Evolutionary conservation across 2,329 filamentous ascomycete species (phyloP).

Genomic region (Pestalotiopsis fici): DNA sequence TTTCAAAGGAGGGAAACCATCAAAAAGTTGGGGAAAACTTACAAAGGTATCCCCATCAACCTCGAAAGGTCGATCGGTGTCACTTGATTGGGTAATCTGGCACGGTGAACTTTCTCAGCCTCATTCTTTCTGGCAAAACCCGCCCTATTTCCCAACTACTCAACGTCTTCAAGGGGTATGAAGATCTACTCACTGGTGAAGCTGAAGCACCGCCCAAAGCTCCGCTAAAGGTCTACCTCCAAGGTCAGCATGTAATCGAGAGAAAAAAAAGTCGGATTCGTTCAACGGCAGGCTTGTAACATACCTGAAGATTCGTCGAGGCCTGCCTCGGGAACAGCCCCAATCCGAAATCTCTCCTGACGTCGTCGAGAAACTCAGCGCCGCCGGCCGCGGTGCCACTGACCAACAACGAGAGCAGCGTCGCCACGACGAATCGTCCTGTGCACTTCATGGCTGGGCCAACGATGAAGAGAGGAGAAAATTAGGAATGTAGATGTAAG

Average conservation of each 20-base stretch:
- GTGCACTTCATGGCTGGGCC: slow-evolving; percentile 9
- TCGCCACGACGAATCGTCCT: background rate
- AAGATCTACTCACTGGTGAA: slow-evolving; percentile 29
- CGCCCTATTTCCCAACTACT: background rate
- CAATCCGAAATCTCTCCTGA: slow-evolving; percentile 37
- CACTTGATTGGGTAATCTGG: slow-evolving; percentile 40
- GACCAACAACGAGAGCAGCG: slow-evolving; percentile 2
- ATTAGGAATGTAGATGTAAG: too few relatives aligned
- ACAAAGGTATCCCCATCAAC: slow-evolving; percentile 47
- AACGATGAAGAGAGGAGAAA: too few relatives aligned
- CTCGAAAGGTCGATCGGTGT: slow-evolving; percentile 40
- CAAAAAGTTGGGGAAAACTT: slow-evolving; percentile 15
- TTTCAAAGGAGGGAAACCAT: background rate
- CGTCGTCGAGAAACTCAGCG: slow-evolving; percentile 29
- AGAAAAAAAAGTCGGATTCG: too few relatives aligned
- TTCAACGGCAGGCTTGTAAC: slow-evolving; percentile 7
- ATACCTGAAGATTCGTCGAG: slow-evolving; percentile 36
- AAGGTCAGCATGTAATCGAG: background rate
- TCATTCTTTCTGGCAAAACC: background rate
- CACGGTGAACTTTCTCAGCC: background rate
- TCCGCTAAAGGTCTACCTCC: slow-evolving; percentile 36
- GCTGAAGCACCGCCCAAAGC: slow-evolving; percentile 38
- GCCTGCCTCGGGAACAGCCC: slow-evolving; percentile 32
- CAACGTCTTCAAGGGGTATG: too few relatives aligned
- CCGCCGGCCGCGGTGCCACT: slow-evolving; percentile 12